phyloP scores from a whole-genome alignment of 805 yeast genomes.

The Candida khao-thaluensis region DNA sequence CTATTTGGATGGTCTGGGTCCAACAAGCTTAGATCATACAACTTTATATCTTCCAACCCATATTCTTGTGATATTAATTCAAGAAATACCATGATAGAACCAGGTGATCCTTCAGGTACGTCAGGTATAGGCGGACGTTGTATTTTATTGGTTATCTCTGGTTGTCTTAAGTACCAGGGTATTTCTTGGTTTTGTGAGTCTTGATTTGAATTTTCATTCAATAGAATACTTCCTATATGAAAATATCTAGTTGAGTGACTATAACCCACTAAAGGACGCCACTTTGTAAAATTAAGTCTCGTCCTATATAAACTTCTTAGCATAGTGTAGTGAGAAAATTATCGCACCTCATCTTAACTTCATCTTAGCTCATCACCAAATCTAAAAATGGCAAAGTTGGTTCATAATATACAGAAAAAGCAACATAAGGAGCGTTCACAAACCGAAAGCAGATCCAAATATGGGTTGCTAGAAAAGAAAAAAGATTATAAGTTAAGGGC shows the following conservation, averaged over 20 bases:
- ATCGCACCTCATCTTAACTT: conserved; percentile 7
- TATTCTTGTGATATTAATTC: conserved; percentile 53
- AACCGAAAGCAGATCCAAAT: conserved; percentile 65
- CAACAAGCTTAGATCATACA: conserved; percentile 61
- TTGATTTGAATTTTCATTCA: neutral
- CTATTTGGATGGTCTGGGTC: conserved; percentile 30
- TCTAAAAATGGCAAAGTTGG: conserved; percentile 64
- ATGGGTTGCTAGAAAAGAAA: conserved; percentile 91
- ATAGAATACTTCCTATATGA: no score
- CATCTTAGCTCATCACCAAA: neutral
- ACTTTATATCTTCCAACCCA: conserved; percentile 60
- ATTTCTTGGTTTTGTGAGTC: conserved; percentile 9
- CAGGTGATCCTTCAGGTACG: conserved; percentile 62
- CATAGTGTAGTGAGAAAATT: neutral
- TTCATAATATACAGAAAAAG: conserved; percentile 90
- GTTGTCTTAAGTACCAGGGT: conserved; percentile 65
- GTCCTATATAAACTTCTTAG: no score
- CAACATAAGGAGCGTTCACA: conserved; percentile 96
- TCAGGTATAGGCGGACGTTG: conserved; percentile 41
- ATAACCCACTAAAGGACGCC: no score
- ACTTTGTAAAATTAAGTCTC: no score
- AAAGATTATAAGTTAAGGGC: conserved; percentile 50
- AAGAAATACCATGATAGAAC: conserved; percentile 44
- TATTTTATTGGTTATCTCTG: conserved; percentile 11
- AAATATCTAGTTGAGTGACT: neutral